Percentiles rank a stretch among this genome's conserved stretches.
These are phyloP conservation scores for Penicillium janthinellum DNA, from an alignment of 2,329 filamentous ascomycete genomes.

Conservation along the genomic window DNA sequence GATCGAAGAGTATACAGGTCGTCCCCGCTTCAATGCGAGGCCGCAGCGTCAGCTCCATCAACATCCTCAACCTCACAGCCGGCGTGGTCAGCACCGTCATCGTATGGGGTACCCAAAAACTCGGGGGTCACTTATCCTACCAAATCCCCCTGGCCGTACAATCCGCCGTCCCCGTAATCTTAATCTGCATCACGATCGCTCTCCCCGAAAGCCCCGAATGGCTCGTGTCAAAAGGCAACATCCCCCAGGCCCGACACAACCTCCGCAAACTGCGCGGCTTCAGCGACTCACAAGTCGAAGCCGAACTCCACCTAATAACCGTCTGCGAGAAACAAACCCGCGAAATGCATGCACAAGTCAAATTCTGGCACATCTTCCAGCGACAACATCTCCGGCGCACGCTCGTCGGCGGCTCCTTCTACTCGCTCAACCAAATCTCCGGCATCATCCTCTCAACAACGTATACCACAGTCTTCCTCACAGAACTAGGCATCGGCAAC, in stretches of 20 bases:
- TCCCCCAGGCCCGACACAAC: slow-evolving; percentile 33
- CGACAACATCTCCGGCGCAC: slow-evolving; percentile 39
- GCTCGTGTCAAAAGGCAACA: slow-evolving; percentile 33
- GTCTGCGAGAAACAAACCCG: slow-evolving; percentile 31
- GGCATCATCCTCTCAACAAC: slow-evolving; percentile 42
- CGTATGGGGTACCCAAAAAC: slow-evolving; percentile 35
- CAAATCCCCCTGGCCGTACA: slow-evolving; percentile 43
- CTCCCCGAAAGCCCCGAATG: slow-evolving; percentile 41
- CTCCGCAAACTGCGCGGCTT: slow-evolving; percentile 37
- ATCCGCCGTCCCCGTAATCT: slow-evolving; percentile 34
- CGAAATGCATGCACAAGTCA: slow-evolving; percentile 26
- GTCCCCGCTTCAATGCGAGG: slow-evolving; percentile 38
- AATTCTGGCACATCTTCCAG: slow-evolving; percentile 42
- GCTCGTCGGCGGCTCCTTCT: slow-evolving; percentile 39
- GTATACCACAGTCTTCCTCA: slow-evolving; percentile 43
- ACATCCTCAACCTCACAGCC: slow-evolving; percentile 35
- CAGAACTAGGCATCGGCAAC: slow-evolving; percentile 35
- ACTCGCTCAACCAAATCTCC: slow-evolving; percentile 40
- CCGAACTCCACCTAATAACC: slow-evolving; percentile 37
- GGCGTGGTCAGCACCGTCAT: slow-evolving; percentile 38
- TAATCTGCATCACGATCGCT: slow-evolving; percentile 32
- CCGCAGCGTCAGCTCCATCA: slow-evolving; percentile 34
- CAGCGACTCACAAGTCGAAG: slow-evolving; percentile 33
- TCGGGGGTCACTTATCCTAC: slow-evolving; percentile 32
- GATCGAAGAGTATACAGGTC: slow-evolving; percentile 18